phyloP scores from a whole-genome alignment of 2,329 filamentous ascomycete species.

The Fusarium sp. region DNA sequence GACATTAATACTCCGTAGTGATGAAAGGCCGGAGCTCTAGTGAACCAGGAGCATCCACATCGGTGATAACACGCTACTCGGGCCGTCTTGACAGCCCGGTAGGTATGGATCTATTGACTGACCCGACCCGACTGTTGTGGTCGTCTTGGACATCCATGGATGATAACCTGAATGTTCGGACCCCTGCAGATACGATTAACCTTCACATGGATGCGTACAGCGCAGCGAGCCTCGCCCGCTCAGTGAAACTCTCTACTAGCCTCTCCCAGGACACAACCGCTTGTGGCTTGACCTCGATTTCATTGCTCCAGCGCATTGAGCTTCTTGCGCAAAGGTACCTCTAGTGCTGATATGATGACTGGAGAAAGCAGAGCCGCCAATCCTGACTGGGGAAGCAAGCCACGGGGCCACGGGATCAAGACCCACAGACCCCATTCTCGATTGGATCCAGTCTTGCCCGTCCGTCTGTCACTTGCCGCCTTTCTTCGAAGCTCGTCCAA shows the following conservation, averaged over 20 bases:
- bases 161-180: neutral
- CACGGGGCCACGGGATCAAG: conserved; percentile 1
- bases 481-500: neutral
- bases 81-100: neutral
- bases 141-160: neutral
- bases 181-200: neutral
- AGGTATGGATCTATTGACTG: neutral
- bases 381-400: conserved; percentile 19
- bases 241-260: neutral
- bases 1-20: neutral
- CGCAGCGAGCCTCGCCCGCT: neutral
- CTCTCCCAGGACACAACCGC: neutral
- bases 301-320: neutral
- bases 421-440: neutral
- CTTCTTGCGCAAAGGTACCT: conserved; percentile 20
- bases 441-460: neutral
- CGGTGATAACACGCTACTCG: neutral
- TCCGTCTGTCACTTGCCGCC: neutral
- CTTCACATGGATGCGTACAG: neutral
- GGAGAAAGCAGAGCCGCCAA: conserved; percentile 16
- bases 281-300: neutral
- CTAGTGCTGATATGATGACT: conserved; percentile 32
- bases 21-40: neutral
- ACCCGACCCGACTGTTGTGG: neutral
- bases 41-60: neutral